A percentile compares a stretch with the other conserved stretches of the same genome.
Evolutionary conservation across 352 stramenopile species (phyloP).

Genomic region (Pythium diclinum): DNA sequence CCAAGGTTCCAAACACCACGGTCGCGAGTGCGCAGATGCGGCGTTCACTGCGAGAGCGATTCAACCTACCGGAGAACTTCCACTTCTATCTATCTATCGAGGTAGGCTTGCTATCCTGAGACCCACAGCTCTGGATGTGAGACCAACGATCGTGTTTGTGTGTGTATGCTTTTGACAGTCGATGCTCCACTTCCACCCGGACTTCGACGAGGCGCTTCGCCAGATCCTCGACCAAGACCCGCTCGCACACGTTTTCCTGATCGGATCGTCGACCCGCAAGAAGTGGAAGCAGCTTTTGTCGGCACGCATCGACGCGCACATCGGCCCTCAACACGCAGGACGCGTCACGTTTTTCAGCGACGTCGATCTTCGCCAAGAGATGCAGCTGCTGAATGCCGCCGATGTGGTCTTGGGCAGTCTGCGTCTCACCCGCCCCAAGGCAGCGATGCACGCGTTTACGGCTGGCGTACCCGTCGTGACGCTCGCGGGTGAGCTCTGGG

Average conservation of each 20-base stretch:
- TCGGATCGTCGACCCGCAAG: constrained; percentile 48
- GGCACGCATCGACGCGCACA: constrained; percentile 37
- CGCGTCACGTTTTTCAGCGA: constrained; percentile 64
- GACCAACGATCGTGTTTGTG: background rate
- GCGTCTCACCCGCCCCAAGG: constrained; percentile 44
- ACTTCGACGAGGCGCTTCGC: constrained; percentile 56
- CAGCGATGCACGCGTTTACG: constrained; percentile 57
- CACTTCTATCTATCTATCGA: constrained; percentile 66
- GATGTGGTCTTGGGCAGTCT: constrained; percentile 63
- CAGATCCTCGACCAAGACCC: constrained; percentile 47
- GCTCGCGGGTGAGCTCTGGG: constrained; percentile 53
- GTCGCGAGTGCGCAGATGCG: constrained; percentile 44
- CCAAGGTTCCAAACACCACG: constrained; percentile 36
- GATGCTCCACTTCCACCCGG: constrained; percentile 67
- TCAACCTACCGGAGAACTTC: constrained; percentile 47
- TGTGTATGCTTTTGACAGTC: constrained; percentile 33
- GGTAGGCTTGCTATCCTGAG: constrained; percentile 28
- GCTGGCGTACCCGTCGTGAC: constrained; percentile 65
- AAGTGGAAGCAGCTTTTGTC: constrained; percentile 51
- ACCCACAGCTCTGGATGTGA: background rate
- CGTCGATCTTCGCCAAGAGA: constrained; percentile 51
- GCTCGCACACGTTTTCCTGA: constrained; percentile 56
- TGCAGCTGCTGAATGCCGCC: constrained; percentile 44
- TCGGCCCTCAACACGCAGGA: constrained; percentile 18
- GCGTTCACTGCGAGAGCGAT: constrained; percentile 48